A percentile compares a stretch with the other conserved stretches of the same genome.
These are phyloP conservation scores for Kwoniella mangroviensis DNA, from an alignment of 768 basidiomycete species.

Conservation along the genomic window DNA sequence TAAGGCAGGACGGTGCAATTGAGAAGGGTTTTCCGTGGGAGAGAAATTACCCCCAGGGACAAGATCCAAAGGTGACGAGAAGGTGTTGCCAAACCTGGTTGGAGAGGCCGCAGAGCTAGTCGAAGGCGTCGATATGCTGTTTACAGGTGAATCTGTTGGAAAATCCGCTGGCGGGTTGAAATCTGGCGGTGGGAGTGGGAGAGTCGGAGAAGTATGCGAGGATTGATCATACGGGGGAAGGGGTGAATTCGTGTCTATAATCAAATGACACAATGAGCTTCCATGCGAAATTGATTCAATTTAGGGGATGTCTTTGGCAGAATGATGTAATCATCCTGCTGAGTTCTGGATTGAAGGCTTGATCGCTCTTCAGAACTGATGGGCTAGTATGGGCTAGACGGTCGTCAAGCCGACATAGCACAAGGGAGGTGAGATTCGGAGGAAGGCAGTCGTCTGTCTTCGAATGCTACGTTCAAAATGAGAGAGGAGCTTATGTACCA, in stretches of 20 bases:
- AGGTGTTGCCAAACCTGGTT: background rate
- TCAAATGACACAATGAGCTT: too few species aligned
- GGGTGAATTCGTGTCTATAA: conserved; percentile 2
- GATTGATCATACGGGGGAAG: background rate
- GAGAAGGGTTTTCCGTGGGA: conserved; percentile 4
- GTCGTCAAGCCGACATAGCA: background rate
- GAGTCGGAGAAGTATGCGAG: conserved; percentile 10
- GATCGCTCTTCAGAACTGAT: background rate
- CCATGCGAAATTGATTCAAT: too few species aligned
- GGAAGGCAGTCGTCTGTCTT: background rate
- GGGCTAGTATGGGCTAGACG: background rate
- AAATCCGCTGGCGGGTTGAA: conserved; percentile 49
- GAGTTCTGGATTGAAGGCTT: background rate
- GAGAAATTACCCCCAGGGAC: background rate
- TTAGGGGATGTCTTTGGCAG: too few species aligned
- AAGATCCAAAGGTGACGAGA: background rate
- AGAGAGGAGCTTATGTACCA: background rate
- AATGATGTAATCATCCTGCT: background rate
- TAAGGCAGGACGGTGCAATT: conserved; percentile 28
- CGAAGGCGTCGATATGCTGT: conserved; percentile 25
- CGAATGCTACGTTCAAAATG: background rate
- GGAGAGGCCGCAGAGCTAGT: conserved; percentile 6
- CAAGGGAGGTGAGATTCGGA: background rate
- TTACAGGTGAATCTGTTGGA: conserved; percentile 27
- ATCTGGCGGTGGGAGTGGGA: conserved; percentile 33